Percentiles rank a stretch among this genome's conserved stretches.
These are phyloP conservation scores for Tolypocladium endophyticum DNA, from an alignment of 2,329 filamentous ascomycete species.

Conservation along the genomic window DNA sequence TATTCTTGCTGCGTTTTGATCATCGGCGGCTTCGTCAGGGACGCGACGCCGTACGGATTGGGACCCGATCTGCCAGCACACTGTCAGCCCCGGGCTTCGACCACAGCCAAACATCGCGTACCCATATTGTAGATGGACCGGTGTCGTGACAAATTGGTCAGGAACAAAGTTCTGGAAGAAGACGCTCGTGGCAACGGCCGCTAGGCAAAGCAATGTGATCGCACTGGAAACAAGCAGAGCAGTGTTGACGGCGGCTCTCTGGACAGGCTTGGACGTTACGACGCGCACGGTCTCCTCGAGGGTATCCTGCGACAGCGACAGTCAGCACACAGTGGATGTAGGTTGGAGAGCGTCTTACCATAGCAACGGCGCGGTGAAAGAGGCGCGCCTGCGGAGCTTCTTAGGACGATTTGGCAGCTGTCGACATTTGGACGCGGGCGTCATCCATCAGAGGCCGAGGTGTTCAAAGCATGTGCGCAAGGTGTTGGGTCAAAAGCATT, in stretches of 20 bases:
- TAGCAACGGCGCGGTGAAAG: neutral
- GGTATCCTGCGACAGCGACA: conserved; percentile 17
- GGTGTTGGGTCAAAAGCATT: neutral
- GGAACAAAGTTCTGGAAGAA: conserved; percentile 49
- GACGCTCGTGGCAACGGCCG: conserved; percentile 36
- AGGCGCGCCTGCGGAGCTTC: neutral
- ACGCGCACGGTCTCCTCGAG: conserved; percentile 24
- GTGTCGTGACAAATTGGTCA: conserved; percentile 39
- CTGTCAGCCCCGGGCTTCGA: conserved; percentile 4
- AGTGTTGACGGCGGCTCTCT: conserved; percentile 36
- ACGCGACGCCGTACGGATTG: conserved; percentile 42
- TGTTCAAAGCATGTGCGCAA: neutral
- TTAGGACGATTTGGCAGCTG: neutral
- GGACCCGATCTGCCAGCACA: conserved; percentile 27
- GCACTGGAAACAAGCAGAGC: conserved; percentile 32
- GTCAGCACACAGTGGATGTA: neutral
- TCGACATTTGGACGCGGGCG: neutral
- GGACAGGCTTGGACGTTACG: conserved; percentile 40
- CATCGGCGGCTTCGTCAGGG: conserved; percentile 39
- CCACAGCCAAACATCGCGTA: conserved; percentile 18
- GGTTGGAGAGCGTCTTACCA: neutral
- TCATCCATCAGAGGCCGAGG: neutral
- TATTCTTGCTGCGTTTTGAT: conserved; percentile 69
- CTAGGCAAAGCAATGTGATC: conserved; percentile 33
- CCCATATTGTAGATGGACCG: conserved; percentile 50